Conservation (phyloP, 192 early-diverging fungal genomes). For the Umbelopsis sp. region DNA sequence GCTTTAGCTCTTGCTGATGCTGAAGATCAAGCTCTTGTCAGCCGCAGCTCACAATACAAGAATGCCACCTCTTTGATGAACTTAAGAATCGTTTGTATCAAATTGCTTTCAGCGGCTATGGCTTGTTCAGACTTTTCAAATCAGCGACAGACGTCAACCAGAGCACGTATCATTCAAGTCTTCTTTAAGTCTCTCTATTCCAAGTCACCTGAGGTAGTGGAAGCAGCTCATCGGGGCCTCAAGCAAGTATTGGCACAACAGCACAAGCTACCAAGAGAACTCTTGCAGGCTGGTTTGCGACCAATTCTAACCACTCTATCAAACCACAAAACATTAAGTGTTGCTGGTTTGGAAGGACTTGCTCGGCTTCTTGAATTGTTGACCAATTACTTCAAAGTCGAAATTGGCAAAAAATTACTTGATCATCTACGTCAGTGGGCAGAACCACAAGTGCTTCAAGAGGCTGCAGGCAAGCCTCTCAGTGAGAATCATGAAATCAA, state of each 20-base stretch:
- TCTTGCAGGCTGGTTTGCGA: constrained; percentile 92
- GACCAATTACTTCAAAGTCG: constrained; percentile 98
- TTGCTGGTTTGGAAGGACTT: constrained; percentile 90
- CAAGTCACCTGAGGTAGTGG: constrained; percentile 93
- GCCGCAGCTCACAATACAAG: constrained; percentile 79
- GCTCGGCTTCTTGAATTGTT: constrained; percentile 91
- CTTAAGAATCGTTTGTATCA: constrained; percentile 94
- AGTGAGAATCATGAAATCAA: constrained; percentile 91
- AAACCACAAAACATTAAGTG: constrained; percentile 91
- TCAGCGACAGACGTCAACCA: constrained; percentile 71
- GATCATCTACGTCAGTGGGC: constrained; percentile 97
- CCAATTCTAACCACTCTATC: constrained; percentile 96
- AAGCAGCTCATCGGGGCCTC: constrained; percentile 90
- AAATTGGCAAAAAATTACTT: constrained; percentile 96
- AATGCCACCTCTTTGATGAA: constrained; percentile 81
- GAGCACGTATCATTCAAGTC: constrained; percentile 90
- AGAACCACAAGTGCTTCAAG: constrained; percentile 79
- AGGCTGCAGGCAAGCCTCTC: constrained; percentile 80
- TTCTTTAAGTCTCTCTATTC: constrained; percentile 99
- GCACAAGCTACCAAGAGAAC: constrained; percentile 91
- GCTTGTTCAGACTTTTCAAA: constrained; percentile 78
- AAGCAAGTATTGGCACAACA: constrained; percentile 77
- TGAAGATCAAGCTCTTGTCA: constrained; percentile 94
- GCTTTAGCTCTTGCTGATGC: constrained; percentile 93
- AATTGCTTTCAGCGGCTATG: constrained; percentile 94